Evolutionary conservation across 306 rosid genomes (phyloP), one percentile per base, ranked within the genome.

Genomic region (Erythrophleum fordii): DNA sequence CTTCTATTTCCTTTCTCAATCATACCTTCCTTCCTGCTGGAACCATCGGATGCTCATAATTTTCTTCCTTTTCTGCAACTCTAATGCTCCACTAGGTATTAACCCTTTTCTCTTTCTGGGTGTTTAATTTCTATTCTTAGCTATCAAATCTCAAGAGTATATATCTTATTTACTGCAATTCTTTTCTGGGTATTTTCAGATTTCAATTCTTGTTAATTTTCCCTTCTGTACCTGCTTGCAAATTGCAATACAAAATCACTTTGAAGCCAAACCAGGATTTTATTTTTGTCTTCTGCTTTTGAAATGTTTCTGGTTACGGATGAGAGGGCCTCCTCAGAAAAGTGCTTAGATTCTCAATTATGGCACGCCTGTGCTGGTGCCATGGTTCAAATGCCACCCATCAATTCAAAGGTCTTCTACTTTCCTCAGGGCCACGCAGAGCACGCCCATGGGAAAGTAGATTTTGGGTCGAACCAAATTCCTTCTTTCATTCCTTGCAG

Each of bases 291-390:
- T 8, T 82, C 37, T 35, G 29, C 59, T 26, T 4, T 51, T 28
- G 51, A 46, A 11, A 88, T 88, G 93, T 88, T 88, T 48, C 77
- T 75, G 22, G 88, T 80, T 2, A 84, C 88, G 94, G 92, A 93
- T 84, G 88, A 87, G 80, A 85, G 65, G 77, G 81, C 59, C 70
- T 84, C 67, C 72, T 83, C 87, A 16, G 96, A 92, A 68, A 90
- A 87, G 65, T 83, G 83, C 59, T 80, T 93, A 77, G 98, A 96
- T 81, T 89, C 98, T 77, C 97, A 96, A 69, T 82, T 96, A 25
- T 96, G 98, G 98, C 98, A 92, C 55, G 98, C 97, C 2, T 93
- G 97, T 69, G 99, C 99, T 22, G 99, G 99, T 75, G 92, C 94
- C 78, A 87, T 92, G 99, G 98, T 93, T 85, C 97, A 92, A 89